Base-by-base conservation (phyloP, 257 asterid species). In the Leptodermis oblonga region DNA sequence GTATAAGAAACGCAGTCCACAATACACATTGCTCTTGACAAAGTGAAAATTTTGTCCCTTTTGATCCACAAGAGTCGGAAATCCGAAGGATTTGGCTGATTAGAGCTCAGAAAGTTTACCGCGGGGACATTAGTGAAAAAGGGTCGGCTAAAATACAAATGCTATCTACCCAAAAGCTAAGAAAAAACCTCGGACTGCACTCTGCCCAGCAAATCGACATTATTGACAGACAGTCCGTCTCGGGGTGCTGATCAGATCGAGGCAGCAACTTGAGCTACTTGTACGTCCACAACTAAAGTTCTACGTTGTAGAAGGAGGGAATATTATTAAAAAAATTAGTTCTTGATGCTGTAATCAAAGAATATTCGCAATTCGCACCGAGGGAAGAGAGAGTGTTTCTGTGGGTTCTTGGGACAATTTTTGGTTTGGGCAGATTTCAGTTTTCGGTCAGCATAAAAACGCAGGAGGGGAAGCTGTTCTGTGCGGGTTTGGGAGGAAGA, bases 241-340 rank as follows among this genome's bases (percentile, higher is more conserved):
- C 12, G 7, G 60, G 37, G 23, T 42, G 26, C 37, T 41, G 54
- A 64, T 67, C 62, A n/a, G 59, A 67, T 52, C 71, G 62, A 67
- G 58, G 71, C 59, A 20, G n/a, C n/a, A n/a, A n/a, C 11, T 13
- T 26, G 56, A 51, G 25, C 22, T 18, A n/a, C n/a, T n/a, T n/a
- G n/a, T n/a, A n/a, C n/a, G n/a, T n/a, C n/a, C n/a, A n/a, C n/a
- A n/a, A n/a, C n/a, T n/a, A n/a, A n/a, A n/a, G n/a, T n/a, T n/a
- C n/a, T n/a, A n/a, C 56, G 56, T 51, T 51, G 56, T 51, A 18
- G 56, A 51, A 26, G 26, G 25, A 51, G 28, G 23, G 30, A 52
- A n/a, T n/a, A 7, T 52, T n/a, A n/a, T n/a, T n/a, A n/a, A 49
- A 36, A 61, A 61, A 36, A 20, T 28, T 4, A 12, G 66, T 61